Base-by-base conservation (phyloP, 2,329 filamentous ascomycete genomes). In the Dactylellina cionopaga region DNA sequence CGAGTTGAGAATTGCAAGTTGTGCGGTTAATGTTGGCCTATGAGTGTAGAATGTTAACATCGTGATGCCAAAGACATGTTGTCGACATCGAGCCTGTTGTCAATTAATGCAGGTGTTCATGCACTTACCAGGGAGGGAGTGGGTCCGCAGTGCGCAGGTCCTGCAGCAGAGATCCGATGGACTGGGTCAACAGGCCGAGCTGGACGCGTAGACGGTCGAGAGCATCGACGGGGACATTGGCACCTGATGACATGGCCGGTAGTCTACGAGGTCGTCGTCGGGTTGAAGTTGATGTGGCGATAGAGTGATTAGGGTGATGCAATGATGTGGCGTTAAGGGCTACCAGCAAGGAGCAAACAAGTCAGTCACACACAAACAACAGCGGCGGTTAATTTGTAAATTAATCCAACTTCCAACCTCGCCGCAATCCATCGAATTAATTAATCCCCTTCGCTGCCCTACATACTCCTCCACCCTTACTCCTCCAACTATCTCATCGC, bases 41-140 rank as follows among this genome's bases (percentile, higher is more conserved):
- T 51, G n/a, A 33, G n/a, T n/a, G n/a, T n/a, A n/a, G n/a, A n/a
- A n/a, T n/a, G n/a, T n/a, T n/a, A n/a, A n/a, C n/a, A n/a, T n/a
- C n/a, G n/a, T n/a, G n/a, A n/a, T n/a, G n/a, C n/a, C n/a, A n/a
- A n/a, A n/a, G n/a, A n/a, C n/a, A n/a, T n/a, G 46, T 51, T 27
- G 46, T 55, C 35, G 51, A 17, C 33, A 55, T 55, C 27, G 19
- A 55, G 51, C n/a, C n/a, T n/a, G n/a, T n/a, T n/a, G n/a, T n/a
- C n/a, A n/a, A n/a, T n/a, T 25, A 27, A 46, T 27, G 5, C 19
- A 29, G 46, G 29, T 35, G 27, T 59, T 27, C 15, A 55, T 54
- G 59, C 9, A 58, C 74, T 62, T 80, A 84, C 84, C 83, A 85
- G 66, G 83, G 80, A 29, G 84, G 84, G 13, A 85, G 80, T 51